Evolutionary conservation across 441 rosid genomes (phyloP), one percentile per base, ranked within the genome.

Genomic region (Biscutella laevigata): DNA sequence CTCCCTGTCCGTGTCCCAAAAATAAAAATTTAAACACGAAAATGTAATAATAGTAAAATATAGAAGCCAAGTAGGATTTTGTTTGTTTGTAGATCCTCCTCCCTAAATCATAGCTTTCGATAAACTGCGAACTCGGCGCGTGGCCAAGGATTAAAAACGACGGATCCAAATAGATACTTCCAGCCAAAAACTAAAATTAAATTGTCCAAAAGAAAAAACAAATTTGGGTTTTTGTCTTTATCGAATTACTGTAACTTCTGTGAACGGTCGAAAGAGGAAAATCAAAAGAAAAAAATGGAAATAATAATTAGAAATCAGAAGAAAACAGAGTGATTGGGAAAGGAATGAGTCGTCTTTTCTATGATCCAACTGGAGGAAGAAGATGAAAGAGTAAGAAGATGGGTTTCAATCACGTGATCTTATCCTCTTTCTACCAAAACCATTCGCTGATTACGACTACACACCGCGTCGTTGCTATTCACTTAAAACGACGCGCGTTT

Each of bases 81-180:
- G 4, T 10, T n/a, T n/a, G n/a, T n/a, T n/a, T n/a, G n/a, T n/a
- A 59, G 61, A 54, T 40, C 68, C 32, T 44, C 7, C 16, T 44
- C n/a, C 52, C 13, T 21, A 50, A 45, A 60, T 47, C 28, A 49
- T 13, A 35, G 75, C 56, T 71, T 70, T 64, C 46, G 70, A 73
- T 70, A 9, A 24, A 62, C 1, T 54, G 35, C 3, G 20, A 54
- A 48, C 40, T 37, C 30, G 47, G 66, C 53, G 71, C 46, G 73
- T 73, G 76, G 81, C n/a, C n/a, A n/a, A n/a, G n/a, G n/a, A n/a
- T n/a, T n/a, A n/a, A n/a, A n/a, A n/a, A n/a, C 45, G 43, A 27
- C 21, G 32, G 14, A 55, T 37, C 42, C 28, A 39, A 10, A 10
- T 47, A n/a, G 14, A 20, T 8, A 14, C n/a, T 54, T 29, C 25